A percentile compares a stretch with the other conserved stretches of the same genome.
Conservation (phyloP, 306 rosid genomes). For the Carpinus fangiana region DNA sequence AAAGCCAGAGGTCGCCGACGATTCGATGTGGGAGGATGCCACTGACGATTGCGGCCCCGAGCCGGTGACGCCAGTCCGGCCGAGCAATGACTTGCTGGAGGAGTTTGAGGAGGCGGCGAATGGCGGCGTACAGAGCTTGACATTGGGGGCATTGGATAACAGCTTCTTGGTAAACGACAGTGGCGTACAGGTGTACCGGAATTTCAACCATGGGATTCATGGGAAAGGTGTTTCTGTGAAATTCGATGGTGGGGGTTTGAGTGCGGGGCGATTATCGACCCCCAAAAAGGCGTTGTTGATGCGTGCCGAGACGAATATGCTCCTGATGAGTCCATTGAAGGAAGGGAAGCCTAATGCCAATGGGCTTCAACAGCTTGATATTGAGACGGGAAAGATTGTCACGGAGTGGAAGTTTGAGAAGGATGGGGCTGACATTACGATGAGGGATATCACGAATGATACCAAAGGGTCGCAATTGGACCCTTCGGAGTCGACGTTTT, state of each 20-base stretch:
- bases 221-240: conserved; percentile 77
- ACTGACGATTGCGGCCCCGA: conserved; percentile 40
- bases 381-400: conserved; percentile 80
- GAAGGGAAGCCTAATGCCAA: conserved; percentile 66
- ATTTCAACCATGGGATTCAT: conserved; percentile 68
- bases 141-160: conserved; percentile 78
- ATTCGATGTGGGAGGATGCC: conserved; percentile 81
- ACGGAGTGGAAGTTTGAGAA: conserved; percentile 90
- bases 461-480: conserved; percentile 82
- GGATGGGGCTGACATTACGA: conserved; percentile 74
- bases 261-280: conserved; percentile 29
- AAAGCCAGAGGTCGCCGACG: conserved; percentile 81
- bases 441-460: conserved; percentile 85
- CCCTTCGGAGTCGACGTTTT: conserved; percentile 80
- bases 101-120: conserved; percentile 86
- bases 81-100: conserved; percentile 55
- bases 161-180: conserved; percentile 74
- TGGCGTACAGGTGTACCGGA: conserved; percentile 78
- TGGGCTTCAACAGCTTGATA: conserved; percentile 75
- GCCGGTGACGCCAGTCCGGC: conserved; percentile 34
- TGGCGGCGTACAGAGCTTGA: conserved; percentile 81
- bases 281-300: conserved; percentile 72
- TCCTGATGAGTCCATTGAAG: conserved; percentile 78
- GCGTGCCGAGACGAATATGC: conserved; percentile 89
- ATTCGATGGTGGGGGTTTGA: conserved; percentile 36